Base-by-base conservation (phyloP, 2,329 filamentous ascomycete species). In the Trichophyton verrucosum region DNA sequence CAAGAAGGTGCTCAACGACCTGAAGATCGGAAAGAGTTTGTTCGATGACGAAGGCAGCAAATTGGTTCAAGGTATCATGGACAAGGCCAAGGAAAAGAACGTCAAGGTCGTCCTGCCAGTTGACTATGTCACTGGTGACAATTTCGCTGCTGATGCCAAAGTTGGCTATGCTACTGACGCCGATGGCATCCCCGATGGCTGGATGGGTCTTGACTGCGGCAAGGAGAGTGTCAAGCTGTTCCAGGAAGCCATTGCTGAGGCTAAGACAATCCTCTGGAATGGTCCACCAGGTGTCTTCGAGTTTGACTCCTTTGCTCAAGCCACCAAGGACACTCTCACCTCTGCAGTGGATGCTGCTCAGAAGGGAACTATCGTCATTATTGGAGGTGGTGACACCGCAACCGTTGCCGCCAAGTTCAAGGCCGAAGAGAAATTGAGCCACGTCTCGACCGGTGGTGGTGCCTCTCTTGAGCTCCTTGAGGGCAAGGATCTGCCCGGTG, bases 231-330 rank as follows among this genome's bases (percentile, higher is more conserved):
- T 95, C 71, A 84, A 91, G 79, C 83, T 95, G 61, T 97, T 88
- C 86, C 85, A 92, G 81, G 80, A 87, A 73, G 86, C 91, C 67
- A 97, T 99, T 68, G 81, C 82, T 66, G 86, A 92, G 71, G 85
- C 92, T 66, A 86, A 96, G 83, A 99, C 94, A 61, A 96, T 99
- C 75, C 88, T 99, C 65, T 99, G 94, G 94, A 99, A 99, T 81
- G 94, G 94, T 61, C 94, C 94, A 60, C 86, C 92, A 15, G 94
- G 94, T 76, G 94, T 99, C 68, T 99, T 99, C 71, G 94, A 99
- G 83, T 88, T 97, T 72, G 89, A 96, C 64, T 87, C 88, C 73
- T 99, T 99, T 75, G 89, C 91, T 71, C 86, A 81, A 65, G 94
- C 90, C 69, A 99, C 94, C 72, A 95, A 96, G 84, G 82, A 85